Base-by-base conservation (phyloP, 805 yeast species). In the Hanseniaspora clermontiae region DNA sequence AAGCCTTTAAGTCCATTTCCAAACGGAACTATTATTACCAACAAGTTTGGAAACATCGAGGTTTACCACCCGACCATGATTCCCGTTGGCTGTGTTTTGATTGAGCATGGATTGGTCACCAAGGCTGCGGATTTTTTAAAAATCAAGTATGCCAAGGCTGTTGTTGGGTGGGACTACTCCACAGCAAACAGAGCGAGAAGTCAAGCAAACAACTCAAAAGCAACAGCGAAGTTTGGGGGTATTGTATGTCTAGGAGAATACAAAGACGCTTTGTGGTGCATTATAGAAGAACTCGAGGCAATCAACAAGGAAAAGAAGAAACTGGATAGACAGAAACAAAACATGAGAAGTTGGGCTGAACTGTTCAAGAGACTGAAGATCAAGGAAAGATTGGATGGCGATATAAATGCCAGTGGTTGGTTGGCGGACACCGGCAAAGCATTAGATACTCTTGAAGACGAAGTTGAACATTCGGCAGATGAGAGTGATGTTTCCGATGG, bases 61-160 rank as follows among this genome's bases (percentile, higher is more conserved):
- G 68, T 89, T 1, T 91, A 85, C 68, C 77, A 77, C 0, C 78
- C 82, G 0, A 72, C 80, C 45, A 91, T 91, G 97, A 70, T 91
- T 1, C 98, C 98, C 0, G 74, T 70, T 17, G 90, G 91, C 24
- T 95, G 87, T 9, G 77, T 72, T 11, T 77, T 87, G 55, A 70
- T 89, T 6, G 71, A 75, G 6, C 68, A 78, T 61, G 75, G 77
- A 40, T 68, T 75, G 57, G 80, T 85, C 0, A 80, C 77, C 40
- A 74, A 74, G 49, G 96, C 97, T 0, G 95, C 95, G 0, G 77
- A 77, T 58, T 64, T 81, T 0, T 63, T 90, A 11, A 80, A 77
- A 0, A 75, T 91, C 7, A 95, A 87, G 61, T 88, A 75, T 70
- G 97, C 95, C 0, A 82, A 80, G 49, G 97, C 97, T 0, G 90